These are phyloP conservation scores for Clonostachys chloroleuca DNA, from an alignment of 2,329 filamentous ascomycete genomes.

Conservation along the genomic window DNA sequence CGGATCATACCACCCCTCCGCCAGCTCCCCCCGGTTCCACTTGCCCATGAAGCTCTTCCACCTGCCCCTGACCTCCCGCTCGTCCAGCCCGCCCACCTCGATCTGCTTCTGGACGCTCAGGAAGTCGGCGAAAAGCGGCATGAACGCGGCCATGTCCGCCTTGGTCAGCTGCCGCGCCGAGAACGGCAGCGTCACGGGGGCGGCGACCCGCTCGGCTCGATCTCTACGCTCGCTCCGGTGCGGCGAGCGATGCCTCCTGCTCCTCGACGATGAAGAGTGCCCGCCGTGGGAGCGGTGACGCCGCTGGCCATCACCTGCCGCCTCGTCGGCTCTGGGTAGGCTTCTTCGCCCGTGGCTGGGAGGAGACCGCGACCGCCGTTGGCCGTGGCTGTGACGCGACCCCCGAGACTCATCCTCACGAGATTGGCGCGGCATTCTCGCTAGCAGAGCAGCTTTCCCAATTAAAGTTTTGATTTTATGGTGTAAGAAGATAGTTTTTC, in stretches of 20 bases:
- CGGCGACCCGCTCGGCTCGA: not conserved
- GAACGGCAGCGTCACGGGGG: conserved; percentile 50
- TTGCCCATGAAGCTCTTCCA: conserved; percentile 93
- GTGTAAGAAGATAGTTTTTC: too few species aligned
- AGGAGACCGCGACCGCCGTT: too few species aligned
- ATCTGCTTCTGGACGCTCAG: conserved; percentile 83
- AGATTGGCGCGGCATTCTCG: too few species aligned
- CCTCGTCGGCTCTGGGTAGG: too few species aligned
- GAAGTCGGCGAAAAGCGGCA: conserved; percentile 76
- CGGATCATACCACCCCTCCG: conserved; percentile 91
- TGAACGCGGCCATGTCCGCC: conserved; percentile 61
- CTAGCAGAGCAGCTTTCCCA: too few species aligned
- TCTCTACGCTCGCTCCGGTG: conserved; percentile 4
- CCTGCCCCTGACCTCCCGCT: conserved; percentile 72
- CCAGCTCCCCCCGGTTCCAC: conserved; percentile 88
- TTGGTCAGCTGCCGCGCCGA: conserved; percentile 63
- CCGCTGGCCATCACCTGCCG: not conserved
- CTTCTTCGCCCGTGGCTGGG: too few species aligned
- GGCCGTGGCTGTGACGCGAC: too few species aligned
- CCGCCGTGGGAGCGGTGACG: not conserved
- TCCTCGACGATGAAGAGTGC: not conserved
- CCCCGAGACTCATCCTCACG: too few species aligned
- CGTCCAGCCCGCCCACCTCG: conserved; percentile 62
- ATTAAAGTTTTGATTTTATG: too few species aligned
- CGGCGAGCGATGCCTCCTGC: not conserved